Base-by-base conservation (phyloP, 257 asterid genomes). In the Ligustrum vulgare region DNA sequence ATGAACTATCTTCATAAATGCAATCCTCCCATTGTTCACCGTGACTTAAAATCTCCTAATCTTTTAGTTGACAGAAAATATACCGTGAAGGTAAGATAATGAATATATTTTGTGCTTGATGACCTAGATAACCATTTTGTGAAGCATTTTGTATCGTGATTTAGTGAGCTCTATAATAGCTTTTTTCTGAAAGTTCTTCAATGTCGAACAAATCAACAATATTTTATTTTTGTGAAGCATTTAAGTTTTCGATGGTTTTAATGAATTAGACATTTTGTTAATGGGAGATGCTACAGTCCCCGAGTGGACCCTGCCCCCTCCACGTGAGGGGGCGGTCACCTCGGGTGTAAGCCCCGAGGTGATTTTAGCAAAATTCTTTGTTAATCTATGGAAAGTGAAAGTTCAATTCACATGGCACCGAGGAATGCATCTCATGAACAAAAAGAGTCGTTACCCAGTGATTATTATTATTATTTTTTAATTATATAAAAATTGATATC, bases 41-140 rank as follows among this genome's bases (percentile, higher is more conserved):
- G 98, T 11, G 98, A 93, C 84, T 80, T 93, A 78, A 93, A 93
- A 84, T 93, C 98, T 79, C 98, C 98, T 47, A 93, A 93, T 87
- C 97, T 93, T 70, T 80, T 93, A 73, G 98, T 94, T 80, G 98
- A 94, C 93, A 92, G 71, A 73, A 92, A 91, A 85, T 94, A 89
- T 68, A 92, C 98, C 5, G 99, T 92, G 79, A 94, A 94, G 97
- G 99, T 94, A 83, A 85, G 87, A 74, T 73, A 69, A 22, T 7
- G 34, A 62, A 23, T 33, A 39, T 78, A 49, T 79, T 72, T 71
- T 54, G 39, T 28, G 31, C 31, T n/a, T 47, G 8, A 15, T 15
- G 20, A n/a, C 2, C 62, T 51, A 51, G 62, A 51, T 16, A 51
- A 51, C 22, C 62, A 51, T 51, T 51, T 22, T 20, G 65, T 56